Percentiles rank a stretch among this genome's conserved stretches.
Evolutionary conservation across 306 rosid species (phyloP).

Genomic region (Castanopsis chinensis): DNA sequence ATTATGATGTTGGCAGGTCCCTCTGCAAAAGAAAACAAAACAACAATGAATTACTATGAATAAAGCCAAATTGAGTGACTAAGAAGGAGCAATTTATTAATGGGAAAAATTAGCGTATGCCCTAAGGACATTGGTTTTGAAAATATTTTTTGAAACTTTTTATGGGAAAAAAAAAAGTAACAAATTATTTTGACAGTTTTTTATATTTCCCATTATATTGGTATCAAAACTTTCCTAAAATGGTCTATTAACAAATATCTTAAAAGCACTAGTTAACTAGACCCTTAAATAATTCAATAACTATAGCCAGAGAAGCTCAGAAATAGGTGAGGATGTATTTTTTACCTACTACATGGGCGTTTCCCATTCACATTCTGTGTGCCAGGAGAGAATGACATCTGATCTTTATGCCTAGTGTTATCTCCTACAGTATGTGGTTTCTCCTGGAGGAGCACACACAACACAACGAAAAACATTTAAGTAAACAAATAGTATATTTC

Average conservation of each 20-base stretch:
- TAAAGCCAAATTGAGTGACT: neutral
- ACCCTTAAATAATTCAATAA: neutral
- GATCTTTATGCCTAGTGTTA: slow-evolving; percentile 21
- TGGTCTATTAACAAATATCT: too few relatives aligned
- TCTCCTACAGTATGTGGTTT: slow-evolving; percentile 39
- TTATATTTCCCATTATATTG: too few relatives aligned
- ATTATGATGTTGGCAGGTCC: slow-evolving; percentile 33
- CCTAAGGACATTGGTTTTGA: too few relatives aligned
- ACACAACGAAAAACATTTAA: slow-evolving; percentile 15
- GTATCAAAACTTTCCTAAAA: too few relatives aligned
- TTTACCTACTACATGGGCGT: slow-evolving; percentile 45
- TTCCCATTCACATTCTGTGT: slow-evolving; percentile 24
- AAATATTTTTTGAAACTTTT: too few relatives aligned
- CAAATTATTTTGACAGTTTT: too few relatives aligned
- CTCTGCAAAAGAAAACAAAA: slow-evolving; percentile 37
- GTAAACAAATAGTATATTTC: neutral
- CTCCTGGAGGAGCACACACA: slow-evolving; percentile 44
- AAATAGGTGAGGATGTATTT: neutral
- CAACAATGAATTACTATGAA: slow-evolving; percentile 11
- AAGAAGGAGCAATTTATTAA: neutral
- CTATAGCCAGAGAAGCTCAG: neutral
- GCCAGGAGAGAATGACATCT: slow-evolving; percentile 32
- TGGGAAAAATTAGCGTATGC: too few relatives aligned
- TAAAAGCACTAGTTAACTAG: too few relatives aligned
- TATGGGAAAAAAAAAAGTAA: too few relatives aligned